Evolutionary conservation across 2,329 filamentous ascomycete species (phyloP), one percentile per base, ranked within the genome.

Genomic region (Clonostachys chloroleuca): DNA sequence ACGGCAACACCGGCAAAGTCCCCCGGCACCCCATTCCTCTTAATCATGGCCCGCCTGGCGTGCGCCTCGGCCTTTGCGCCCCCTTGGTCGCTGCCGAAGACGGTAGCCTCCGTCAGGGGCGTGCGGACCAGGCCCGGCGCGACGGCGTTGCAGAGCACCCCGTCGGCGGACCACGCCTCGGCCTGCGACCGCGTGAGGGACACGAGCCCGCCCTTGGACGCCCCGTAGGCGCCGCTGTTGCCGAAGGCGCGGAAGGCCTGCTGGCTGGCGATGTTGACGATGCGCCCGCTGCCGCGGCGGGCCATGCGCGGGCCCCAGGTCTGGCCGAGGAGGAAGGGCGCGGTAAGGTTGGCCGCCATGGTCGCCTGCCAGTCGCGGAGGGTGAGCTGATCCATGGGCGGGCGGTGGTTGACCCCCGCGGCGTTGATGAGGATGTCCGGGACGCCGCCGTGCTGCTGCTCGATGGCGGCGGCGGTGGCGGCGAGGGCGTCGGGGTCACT

Each of bases 371-470:
- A 66, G 1, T 56, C 48, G 4, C 53, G 51, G 18, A 57, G 51
- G 0, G 62, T 59, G 2, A 65, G 46, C 2, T 51, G 42, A 9
- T 58, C 57, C 58, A 65, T 58, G 3, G 57, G 61, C 3, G 61
- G 61, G 9, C 62, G 54, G 6, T 49, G 53, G 5, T 63, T 61
- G 7, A 62, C 52, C 2, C 60, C 61, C 0, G 63, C 63, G 0
- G 63, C 60, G 14, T 66, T 66, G 16, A 66, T 47, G 7, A 66
- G 52, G 5, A 66, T 65, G 46, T 65, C 59, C 0, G 61, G 62
- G 0, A 55, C 47, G 0, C 61, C 62, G 8, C 24, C 24, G 18
- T 59, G 43, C 8, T 51, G 42, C 0, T 49, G 39, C 9, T 49
- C 37, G 24, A 54, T 47, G 46, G 54, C 54, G 7, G 53, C 39